These are phyloP conservation scores for Haemoproteus tartakovskyi DNA, from an alignment of 169 alveolate species.

Conservation along the genomic window DNA sequence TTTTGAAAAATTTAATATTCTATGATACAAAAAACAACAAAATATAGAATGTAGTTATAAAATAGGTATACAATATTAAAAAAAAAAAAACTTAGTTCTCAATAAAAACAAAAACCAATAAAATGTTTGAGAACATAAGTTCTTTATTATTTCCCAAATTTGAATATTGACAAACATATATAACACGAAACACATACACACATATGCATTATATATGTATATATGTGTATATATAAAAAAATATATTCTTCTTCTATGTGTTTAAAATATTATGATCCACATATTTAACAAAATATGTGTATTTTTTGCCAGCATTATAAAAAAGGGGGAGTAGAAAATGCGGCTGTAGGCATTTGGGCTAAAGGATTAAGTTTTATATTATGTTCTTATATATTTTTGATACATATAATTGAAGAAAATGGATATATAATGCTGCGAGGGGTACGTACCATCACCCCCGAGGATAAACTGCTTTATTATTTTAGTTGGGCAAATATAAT, in stretches of 20 bases:
- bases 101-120: no score
- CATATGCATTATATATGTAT: not conserved
- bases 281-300: constrained; percentile 20
- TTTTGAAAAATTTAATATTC: no score
- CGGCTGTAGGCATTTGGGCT: constrained; percentile 66
- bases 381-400: constrained; percentile 52
- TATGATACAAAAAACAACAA: no score
- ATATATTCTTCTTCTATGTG: not conserved
- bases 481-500: constrained; percentile 49
- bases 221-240: not conserved
- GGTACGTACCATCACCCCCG: no score
- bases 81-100: no score
- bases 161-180: not conserved
- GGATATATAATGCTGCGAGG: constrained; percentile 48
- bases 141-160: no score
- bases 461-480: no score
- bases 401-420: constrained; percentile 41
- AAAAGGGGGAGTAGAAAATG: constrained; percentile 65
- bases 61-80: no score
- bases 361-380: constrained; percentile 53
- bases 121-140: no score
- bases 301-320: constrained; percentile 36
- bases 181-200: not conserved
- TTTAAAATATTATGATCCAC: not conserved
- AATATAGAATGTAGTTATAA: no score